Evolutionary conservation across 2,329 filamentous ascomycete genomes (phyloP), one percentile per base, ranked within the genome.

Genomic region (Cordyceps fumosorosea): DNA sequence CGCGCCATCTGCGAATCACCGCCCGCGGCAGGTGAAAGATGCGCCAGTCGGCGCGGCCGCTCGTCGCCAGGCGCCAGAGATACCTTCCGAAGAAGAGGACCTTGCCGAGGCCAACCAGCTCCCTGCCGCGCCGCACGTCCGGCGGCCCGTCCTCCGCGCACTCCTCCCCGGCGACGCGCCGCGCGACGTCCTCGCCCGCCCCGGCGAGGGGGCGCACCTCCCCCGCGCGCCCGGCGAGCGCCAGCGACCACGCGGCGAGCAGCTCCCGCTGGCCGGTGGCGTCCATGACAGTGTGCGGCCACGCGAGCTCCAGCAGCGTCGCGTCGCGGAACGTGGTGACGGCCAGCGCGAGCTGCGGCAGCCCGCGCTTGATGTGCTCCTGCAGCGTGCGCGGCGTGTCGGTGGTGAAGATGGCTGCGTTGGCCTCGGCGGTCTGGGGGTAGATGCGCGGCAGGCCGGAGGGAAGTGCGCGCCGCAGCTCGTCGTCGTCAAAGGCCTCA

Each of bases 281-380:
- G 65, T 83, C 81, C 60, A 76, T 73, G 5, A 80, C 66, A 0
- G 74, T 76, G 67, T 84, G 81, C 11, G 77, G 74, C 69, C 73
- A 80, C 3, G 70, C 70, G 1, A 83, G 64, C 1, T 72, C 72
- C 3, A 83, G 69, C 0, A 83, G 67, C 0, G 81, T 83, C 0
- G 77, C 75, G 62, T 84, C 77, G 8, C 65, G 67, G 66, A 83
- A 83, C 0, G 44, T 50, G 6, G 47, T 44, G 22, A 52, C 10
- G 52, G 18, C 44, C 14, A 61, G 34, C 16, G 26, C 42, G 8
- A 61, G 44, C 51, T 44, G 52, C 6, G 59, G 52, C 20, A 48
- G 22, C 11, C 32, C 32, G 44, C 52, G 52, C 8, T 5, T 14
- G n/a, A 62, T 24, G 53, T 44, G 40, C 0, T 37, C 24, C 5